These are phyloP conservation scores for Helicocarpus griseus DNA, from an alignment of 2,329 filamentous ascomycete genomes.

Conservation along the genomic window DNA sequence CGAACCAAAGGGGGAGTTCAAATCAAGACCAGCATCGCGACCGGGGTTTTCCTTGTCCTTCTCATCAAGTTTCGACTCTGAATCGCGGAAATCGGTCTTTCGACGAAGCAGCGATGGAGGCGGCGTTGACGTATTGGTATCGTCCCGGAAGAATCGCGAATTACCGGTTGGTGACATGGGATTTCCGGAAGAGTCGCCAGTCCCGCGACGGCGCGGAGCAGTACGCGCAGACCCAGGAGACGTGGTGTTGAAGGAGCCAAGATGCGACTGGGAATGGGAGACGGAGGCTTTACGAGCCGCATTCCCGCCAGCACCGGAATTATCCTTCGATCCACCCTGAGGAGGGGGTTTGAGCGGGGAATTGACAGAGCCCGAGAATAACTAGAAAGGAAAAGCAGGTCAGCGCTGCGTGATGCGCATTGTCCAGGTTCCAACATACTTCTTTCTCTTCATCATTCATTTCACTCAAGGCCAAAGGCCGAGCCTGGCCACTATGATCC, in stretches of 20 bases:
- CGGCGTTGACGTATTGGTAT: slow-evolving; percentile 49
- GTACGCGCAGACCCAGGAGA: slow-evolving; percentile 68
- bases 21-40: slow-evolving; percentile 30
- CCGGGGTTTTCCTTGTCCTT: slow-evolving; percentile 34
- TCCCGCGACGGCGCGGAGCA: slow-evolving; percentile 71
- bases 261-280: slow-evolving; percentile 54
- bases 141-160: slow-evolving; percentile 38
- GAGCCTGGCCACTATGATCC: slow-evolving; percentile 61
- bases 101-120: slow-evolving; percentile 51
- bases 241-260: slow-evolving; percentile 56
- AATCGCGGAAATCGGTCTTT: slow-evolving; percentile 52
- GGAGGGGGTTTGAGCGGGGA: slow-evolving; percentile 81
- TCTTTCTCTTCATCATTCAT: slow-evolving; percentile 61
- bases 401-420: slow-evolving; percentile 6
- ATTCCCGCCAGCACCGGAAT: slow-evolving; percentile 29
- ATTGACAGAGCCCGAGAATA: slow-evolving; percentile 81
- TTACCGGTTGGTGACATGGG: slow-evolving; percentile 39
- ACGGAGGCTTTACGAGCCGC: slow-evolving; percentile 69
- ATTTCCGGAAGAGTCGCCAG: slow-evolving; percentile 56
- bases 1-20: slow-evolving; percentile 41
- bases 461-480: slow-evolving; percentile 62
- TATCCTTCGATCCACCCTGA: slow-evolving; percentile 55
- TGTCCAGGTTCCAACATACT: slow-evolving; percentile 32
- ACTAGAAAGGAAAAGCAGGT: slow-evolving; percentile 38
- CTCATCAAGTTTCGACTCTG: slow-evolving; percentile 35